These are phyloP conservation scores for Globisporangium alternatum DNA, from an alignment of 352 stramenopile genomes.

Conservation along the genomic window DNA sequence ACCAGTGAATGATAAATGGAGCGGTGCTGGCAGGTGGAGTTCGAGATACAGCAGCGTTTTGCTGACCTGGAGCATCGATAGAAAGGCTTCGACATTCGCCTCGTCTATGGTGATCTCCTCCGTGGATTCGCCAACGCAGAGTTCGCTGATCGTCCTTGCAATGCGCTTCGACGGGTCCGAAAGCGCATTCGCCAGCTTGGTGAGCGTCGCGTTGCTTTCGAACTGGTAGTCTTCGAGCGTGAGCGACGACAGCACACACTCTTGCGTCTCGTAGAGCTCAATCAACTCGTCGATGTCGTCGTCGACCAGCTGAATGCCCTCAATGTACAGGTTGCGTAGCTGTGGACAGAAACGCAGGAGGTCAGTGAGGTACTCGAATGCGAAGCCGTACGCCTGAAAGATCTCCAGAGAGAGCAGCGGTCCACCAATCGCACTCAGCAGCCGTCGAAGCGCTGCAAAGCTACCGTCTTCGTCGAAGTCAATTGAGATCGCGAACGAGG, in stretches of 20 bases:
- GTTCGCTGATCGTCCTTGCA: background rate
- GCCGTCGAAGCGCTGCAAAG: slow-evolving; percentile 5
- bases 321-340: slow-evolving; percentile 8
- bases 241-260: slow-evolving; percentile 2
- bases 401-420: slow-evolving; percentile 2
- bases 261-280: slow-evolving; percentile 1
- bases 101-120: background rate
- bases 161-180: background rate
- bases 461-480: slow-evolving; percentile 1
- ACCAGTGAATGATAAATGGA: background rate
- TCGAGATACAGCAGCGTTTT: slow-evolving; percentile 7
- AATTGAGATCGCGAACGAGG: slow-evolving; percentile 6
- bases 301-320: background rate
- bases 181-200: background rate
- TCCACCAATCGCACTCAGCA: slow-evolving; percentile 1
- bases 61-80: slow-evolving; percentile 3
- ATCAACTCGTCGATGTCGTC: background rate
- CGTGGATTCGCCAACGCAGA: slow-evolving; percentile 1
- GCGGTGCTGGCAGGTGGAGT: background rate
- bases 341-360: slow-evolving; percentile 1
- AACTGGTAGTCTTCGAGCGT: slow-evolving; percentile 6
- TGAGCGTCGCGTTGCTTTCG: background rate
- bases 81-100: slow-evolving; percentile 1
- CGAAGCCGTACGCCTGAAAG: slow-evolving; percentile 4
- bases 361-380: background rate